Evolutionary conservation across 768 basidiomycete genomes (phyloP).

Genomic region (Filobasidium wieringae): DNA sequence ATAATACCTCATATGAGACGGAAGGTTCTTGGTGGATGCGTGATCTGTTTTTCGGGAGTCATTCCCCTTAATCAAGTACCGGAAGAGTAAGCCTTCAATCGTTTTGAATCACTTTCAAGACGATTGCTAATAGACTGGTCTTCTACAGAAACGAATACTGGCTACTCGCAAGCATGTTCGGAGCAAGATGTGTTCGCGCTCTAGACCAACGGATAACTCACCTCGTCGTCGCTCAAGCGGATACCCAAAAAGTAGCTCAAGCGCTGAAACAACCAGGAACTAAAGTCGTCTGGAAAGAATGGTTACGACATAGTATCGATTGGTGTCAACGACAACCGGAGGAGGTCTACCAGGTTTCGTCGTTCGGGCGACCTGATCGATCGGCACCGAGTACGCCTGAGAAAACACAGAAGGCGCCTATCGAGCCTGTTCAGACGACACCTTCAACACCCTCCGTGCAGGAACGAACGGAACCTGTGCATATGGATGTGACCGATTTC

Average conservation of each 20-base stretch:
- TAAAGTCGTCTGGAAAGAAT: constrained; percentile 73
- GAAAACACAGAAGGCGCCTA: constrained; percentile 4
- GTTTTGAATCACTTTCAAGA: background rate
- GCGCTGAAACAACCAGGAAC: constrained; percentile 65
- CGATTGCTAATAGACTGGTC: constrained; percentile 45
- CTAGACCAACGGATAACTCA: constrained; percentile 63
- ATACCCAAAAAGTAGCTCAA: constrained; percentile 80
- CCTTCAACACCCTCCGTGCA: background rate
- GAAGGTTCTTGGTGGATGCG: constrained; percentile 62
- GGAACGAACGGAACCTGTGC: background rate
- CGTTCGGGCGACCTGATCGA: background rate
- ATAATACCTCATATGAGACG: constrained; percentile 75
- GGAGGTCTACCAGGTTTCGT: constrained; percentile 50
- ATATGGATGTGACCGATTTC: constrained; percentile 58
- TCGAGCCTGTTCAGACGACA: background rate
- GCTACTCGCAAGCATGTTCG: constrained; percentile 60
- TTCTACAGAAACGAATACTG: constrained; percentile 53
- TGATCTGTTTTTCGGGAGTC: constrained; percentile 85
- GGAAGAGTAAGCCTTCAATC: constrained; percentile 45
- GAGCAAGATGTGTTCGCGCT: constrained; percentile 66
- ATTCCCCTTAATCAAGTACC: constrained; percentile 78
- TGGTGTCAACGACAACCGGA: constrained; percentile 78
- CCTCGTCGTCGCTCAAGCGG: constrained; percentile 74
- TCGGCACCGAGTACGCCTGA: background rate
- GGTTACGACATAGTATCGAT: constrained; percentile 83